Evolutionary conservation across 1,139 yeast genomes (phyloP), one percentile per base, ranked within the genome.

Genomic region (Candida sp.): DNA sequence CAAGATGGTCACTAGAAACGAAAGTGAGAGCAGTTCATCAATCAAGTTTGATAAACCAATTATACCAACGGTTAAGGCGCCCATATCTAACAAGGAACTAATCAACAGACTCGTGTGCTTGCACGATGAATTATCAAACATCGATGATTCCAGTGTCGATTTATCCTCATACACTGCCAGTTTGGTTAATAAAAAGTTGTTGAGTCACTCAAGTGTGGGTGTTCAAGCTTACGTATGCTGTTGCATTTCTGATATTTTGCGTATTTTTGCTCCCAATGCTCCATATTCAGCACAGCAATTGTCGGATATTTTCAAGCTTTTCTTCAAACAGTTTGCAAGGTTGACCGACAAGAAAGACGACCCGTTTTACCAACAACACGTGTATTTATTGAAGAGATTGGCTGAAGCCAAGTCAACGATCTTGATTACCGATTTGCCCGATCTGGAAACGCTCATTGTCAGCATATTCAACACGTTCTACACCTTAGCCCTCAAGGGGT

Each of bases 261-360:
- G 97, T 53, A 69, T 92, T 8, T 87, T 79, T 63, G 98, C 97
- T 0, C 98, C 98, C 0, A 90, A 92, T 67, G 97, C 98, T 4
- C 98, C 98, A 5, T 92, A 81, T 67, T 84, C 90, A 2, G 84
- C 85, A 34, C 58, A 71, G 1, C 87, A 88, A 56, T 70, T 92
- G 32, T 73, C 84, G 1, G 84, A 78, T 30, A 76, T 87, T n/a
- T 88, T 88, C 69, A 79, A 75, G 55, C 70, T 86, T 5, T 84
- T 90, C 60, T 78, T 87, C 57, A 70, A 72, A 34, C 94, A 89
- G 63, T 81, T 92, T 57, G 78, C 77, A 51, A 77, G 76, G 44
- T 68, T 91, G 41, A 66, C 80, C 9, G 85, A 86, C 53, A 72
- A 78, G 1, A 88, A 85, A 30, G 84, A 85, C 55, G 47, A 42